Base-by-base conservation (phyloP, 805 yeast genomes). In the Monosporozyma unispora region DNA sequence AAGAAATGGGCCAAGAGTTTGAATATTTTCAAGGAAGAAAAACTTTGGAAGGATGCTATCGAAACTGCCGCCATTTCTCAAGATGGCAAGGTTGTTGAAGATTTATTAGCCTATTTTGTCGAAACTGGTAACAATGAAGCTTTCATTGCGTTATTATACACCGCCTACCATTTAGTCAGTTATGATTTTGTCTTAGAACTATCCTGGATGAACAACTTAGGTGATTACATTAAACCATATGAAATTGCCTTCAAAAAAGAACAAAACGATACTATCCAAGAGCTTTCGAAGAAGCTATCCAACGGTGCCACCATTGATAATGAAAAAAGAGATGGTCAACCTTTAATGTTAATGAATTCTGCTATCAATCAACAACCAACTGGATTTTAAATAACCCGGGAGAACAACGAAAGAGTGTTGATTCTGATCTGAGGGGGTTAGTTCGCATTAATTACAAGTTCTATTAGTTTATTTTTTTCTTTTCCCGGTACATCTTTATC, bases 71-170 rank as follows among this genome's bases (percentile, higher is more conserved):
- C 96, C 16, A 71, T 81, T 50, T 89, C 97, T 18, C 79, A 79
- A 54, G 82, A 83, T 56, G 62, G 79, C 10, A 89, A 86, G 65
- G 84, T 91, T 62, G 90, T 95, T 33, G 91, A 87, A 67, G 98
- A 93, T 52, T 73, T 87, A 55, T 73, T 93, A 66, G 78, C 84
- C 48, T 93, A 91, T 72, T 93, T 93, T 68, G 97, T 93, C 52
- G 97, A 91, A 60, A 87, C 95, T 38, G 98, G 96, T 58, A 93
- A 93, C 72, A 88, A 84, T 69, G 99, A 93, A 73, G 87, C 96
- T 61, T 86, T 88, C 64, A 84, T 89, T 60, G 97, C 96, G 5
- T 79, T 90, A 53, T 76, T 93, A 62, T 93, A 84, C 71, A 73
- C 87, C 5, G 87, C 95, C 61, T 93, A 93, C 68, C 86, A 84